phyloP scores from a whole-genome alignment of 2,329 filamentous ascomycete species.

The Colletotrichum incanum region DNA sequence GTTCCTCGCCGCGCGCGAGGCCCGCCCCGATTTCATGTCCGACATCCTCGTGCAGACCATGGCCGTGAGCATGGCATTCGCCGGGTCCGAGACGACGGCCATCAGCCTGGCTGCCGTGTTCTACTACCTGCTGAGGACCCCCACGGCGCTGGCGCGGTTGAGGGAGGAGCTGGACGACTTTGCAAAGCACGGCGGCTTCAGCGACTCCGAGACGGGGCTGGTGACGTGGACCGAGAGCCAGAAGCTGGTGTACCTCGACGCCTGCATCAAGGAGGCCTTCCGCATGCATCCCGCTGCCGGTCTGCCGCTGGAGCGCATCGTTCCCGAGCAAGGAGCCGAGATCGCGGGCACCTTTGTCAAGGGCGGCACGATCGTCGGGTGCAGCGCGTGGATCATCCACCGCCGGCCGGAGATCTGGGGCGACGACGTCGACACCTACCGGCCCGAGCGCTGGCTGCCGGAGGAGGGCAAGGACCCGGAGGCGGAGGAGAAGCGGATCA shows the following conservation, averaged over 20 bases:
- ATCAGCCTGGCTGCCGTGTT: conserved; percentile 81
- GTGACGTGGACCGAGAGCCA: conserved; percentile 81
- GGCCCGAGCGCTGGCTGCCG: conserved; percentile 78
- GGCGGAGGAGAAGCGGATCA: conserved; percentile 68
- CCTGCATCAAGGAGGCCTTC: conserved; percentile 84
- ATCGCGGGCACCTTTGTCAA: conserved; percentile 75
- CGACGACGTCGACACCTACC: conserved; percentile 74
- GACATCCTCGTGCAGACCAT: conserved; percentile 79
- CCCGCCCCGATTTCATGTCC: conserved; percentile 80
- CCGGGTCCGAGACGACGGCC: conserved; percentile 85
- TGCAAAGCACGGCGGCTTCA: conserved; percentile 65
- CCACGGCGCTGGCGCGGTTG: conserved; percentile 67
- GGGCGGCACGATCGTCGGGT: conserved; percentile 82
- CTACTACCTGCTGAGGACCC: conserved; percentile 80
- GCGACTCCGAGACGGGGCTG: conserved; percentile 68
- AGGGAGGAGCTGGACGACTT: conserved; percentile 75
- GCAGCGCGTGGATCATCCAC: conserved; percentile 83
- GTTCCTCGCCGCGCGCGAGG: conserved; percentile 78
- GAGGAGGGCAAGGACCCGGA: conserved; percentile 56
- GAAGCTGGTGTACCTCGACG: conserved; percentile 82
- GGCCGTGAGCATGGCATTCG: conserved; percentile 81
- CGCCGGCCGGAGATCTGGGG: conserved; percentile 79
- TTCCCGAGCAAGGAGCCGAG: conserved; percentile 75
- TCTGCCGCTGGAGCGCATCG: conserved; percentile 80
- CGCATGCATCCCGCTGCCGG: conserved; percentile 82